Evolutionary conservation across 2,329 filamentous ascomycete species (phyloP), one percentile per base, ranked within the genome.

Genomic region (Coniosporium tulheliwenetii): DNA sequence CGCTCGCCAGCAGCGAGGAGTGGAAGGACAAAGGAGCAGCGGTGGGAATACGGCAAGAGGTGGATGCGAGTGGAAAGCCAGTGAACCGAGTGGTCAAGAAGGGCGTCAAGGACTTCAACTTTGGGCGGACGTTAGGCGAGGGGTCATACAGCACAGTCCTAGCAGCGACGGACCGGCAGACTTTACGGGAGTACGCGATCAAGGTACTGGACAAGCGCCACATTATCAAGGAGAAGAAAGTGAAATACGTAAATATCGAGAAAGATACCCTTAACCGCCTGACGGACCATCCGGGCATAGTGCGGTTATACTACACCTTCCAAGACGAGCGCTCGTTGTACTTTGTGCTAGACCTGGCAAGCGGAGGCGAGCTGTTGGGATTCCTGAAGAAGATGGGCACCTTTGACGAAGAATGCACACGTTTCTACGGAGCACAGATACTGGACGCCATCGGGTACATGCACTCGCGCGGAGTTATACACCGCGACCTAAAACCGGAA

Each of bases 221-320:
- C 60, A 98, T 98, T 55, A 98, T 98, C 69, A 98, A 96, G 63
- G 91, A 98, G 65, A 96, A 94, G 63, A 98, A 98, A 71, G 93
- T 98, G 55, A 98, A 98, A 70, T 98, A 98, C 56, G 91, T 98
- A 62, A 98, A 96, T 62, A 98, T 98, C 52, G 91, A 98, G 62
- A 95, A 95, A 65, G 89, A 98, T 62, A 96, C 91, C 0, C 69
- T 98, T 42, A 98, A 98, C 57, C 79, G 91, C 47, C 69, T 98
- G 43, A 96, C 89, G 3, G 89, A 98, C 47, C 91, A 98, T 55
- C 91, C 91, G 5, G 91, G 91, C 14, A 89, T 98, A 44, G 87
- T 98, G 43, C 82, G 91, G 46, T 71, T 98, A 36, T 98, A 96
- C 62, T 98, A 98, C 62, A 98, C 91, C 1, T 98, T 98, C 55